Conservation (phyloP, 2,329 filamentous ascomycete species). For the Fusarium acutatum region DNA sequence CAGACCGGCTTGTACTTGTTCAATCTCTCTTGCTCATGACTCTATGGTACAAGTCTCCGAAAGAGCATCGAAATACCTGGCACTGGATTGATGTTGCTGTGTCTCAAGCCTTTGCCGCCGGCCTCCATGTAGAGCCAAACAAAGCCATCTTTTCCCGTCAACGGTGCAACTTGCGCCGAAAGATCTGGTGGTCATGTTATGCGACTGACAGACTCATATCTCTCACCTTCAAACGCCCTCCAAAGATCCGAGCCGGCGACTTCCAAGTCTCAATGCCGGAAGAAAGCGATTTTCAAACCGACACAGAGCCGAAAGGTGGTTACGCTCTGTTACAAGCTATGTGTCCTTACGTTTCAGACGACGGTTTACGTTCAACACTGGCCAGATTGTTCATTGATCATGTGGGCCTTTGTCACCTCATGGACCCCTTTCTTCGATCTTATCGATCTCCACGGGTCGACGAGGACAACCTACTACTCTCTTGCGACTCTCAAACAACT, state of each 20-base stretch:
- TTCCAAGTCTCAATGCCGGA: background rate
- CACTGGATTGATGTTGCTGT: background rate
- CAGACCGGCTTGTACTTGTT: background rate
- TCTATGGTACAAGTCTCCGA: background rate
- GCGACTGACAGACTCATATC: background rate
- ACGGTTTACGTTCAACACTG: background rate
- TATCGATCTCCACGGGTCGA: background rate
- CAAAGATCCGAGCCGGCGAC: background rate
- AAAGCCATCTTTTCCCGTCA: fast-evolving
- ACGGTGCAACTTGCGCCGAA: background rate
- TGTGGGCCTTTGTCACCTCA: background rate
- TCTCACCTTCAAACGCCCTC: background rate
- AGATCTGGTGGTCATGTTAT: background rate
- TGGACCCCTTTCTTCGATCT: background rate
- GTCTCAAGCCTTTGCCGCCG: background rate
- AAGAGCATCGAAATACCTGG: background rate
- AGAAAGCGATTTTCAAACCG: background rate
- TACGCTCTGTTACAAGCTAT: background rate
- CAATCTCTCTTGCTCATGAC: background rate
- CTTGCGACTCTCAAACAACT: background rate
- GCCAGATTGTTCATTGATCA: background rate
- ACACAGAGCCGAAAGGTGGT: background rate
- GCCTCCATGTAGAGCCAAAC: background rate
- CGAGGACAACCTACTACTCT: background rate
- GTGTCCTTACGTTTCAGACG: background rate